Base-by-base conservation (phyloP, 139 green algal species). In the Tetraselmis striata region DNA sequence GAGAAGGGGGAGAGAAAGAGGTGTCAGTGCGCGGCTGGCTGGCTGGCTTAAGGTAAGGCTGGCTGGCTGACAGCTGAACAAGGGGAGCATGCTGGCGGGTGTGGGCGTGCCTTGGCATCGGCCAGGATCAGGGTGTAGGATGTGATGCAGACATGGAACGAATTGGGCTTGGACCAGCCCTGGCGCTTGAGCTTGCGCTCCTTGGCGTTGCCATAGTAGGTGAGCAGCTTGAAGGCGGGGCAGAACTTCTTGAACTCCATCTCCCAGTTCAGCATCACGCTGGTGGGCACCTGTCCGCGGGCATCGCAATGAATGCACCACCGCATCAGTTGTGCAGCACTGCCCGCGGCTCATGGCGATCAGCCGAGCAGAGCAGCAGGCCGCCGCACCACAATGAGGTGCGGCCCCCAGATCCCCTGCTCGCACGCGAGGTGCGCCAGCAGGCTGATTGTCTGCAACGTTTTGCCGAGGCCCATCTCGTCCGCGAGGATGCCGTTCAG, bases 241-340 rank as follows among this genome's bases (percentile, higher is more conserved):
- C 95, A 98, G 93, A 94, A 99, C 88, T 97, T 98, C 83, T 98
- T 98, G 92, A 99, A 97, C 92, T 99, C 97, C 92, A 97, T 98
- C 91, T 99, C 96, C 97, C 97, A 99, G 89, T 99, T 99, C 32
- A 99, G 92, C 96, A 99, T 99, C 76, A 99, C 96, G 1, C 82
- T 92, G 5, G 94, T 97, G 77, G 95, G 95, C 83, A 98, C 45
- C 45, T 67, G 45, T 5, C n/a, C n/a, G n/a, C n/a, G n/a, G n/a
- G n/a, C n/a, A n/a, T n/a, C n/a, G n/a, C n/a, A n/a, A n/a, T n/a
- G n/a, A n/a, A n/a, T n/a, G n/a, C n/a, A n/a, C n/a, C n/a, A n/a
- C n/a, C n/a, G n/a, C n/a, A n/a, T n/a, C n/a, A n/a, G n/a, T n/a
- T n/a, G n/a, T n/a, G n/a, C n/a, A n/a, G n/a, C n/a, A n/a, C n/a